Percentiles rank a stretch among this genome's conserved stretches.
phyloP scores from a whole-genome alignment of 208 protist species.

The Jaenimonas drosophilae region DNA sequence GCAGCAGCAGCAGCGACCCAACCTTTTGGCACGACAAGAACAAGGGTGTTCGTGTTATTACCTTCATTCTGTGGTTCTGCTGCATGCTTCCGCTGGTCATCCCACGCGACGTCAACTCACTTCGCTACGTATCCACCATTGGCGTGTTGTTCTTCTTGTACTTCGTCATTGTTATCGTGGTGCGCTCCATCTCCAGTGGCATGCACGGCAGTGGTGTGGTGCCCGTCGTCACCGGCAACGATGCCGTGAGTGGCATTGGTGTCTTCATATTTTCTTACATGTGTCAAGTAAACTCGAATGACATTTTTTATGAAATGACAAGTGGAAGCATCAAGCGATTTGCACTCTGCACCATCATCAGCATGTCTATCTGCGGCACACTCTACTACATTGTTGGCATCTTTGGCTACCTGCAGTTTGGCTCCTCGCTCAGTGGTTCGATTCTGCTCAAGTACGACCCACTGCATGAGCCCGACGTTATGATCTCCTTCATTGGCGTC shows the following conservation, averaged over 20 bases:
- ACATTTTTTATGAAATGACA: constrained; percentile 28
- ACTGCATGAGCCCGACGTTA: constrained; percentile 33
- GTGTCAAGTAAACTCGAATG: constrained; percentile 37
- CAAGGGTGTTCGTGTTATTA: constrained; percentile 11
- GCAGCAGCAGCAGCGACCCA: constrained; percentile 1
- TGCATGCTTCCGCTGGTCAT: constrained; percentile 58
- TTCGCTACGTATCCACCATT: constrained; percentile 49
- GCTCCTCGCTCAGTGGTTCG: constrained; percentile 14
- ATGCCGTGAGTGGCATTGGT: constrained; percentile 20
- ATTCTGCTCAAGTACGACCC: constrained; percentile 55
- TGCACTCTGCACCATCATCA: constrained; percentile 16
- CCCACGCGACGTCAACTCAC: constrained; percentile 54
- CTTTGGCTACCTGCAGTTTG: constrained; percentile 62
- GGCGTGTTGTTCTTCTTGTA: constrained; percentile 34
- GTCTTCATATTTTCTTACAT: constrained; percentile 57
- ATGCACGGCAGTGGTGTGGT: constrained; percentile 20
- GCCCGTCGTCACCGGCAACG: constrained; percentile 13
- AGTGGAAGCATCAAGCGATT: constrained; percentile 12
- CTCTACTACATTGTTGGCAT: constrained; percentile 53
- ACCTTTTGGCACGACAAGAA: constrained; percentile 9
- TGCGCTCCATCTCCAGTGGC: constrained; percentile 22
- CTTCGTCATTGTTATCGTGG: constrained; percentile 41
- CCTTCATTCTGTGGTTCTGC: constrained; percentile 21
- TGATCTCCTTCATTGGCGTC: constrained; percentile 36
- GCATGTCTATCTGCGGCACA: constrained; percentile 22